These are phyloP conservation scores for Pleurotus eryngii DNA, from an alignment of 768 basidiomycete species.

Conservation along the genomic window DNA sequence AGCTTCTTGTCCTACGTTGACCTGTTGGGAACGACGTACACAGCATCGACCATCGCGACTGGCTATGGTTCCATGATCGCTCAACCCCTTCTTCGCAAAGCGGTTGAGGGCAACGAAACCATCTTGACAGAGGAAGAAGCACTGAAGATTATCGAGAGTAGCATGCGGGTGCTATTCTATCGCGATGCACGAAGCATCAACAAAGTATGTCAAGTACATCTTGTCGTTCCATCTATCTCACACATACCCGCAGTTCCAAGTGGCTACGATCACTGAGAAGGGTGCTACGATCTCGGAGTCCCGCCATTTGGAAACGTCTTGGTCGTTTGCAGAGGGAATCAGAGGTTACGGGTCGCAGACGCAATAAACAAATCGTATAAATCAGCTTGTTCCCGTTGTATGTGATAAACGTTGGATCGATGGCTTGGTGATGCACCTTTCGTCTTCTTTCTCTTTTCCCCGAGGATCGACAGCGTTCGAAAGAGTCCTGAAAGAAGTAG, in stretches of 20 bases:
- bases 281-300: slow-evolving; percentile 83
- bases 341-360: slow-evolving; percentile 89
- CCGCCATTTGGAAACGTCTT: slow-evolving; percentile 69
- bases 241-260: slow-evolving; percentile 72
- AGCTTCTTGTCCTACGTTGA: slow-evolving; percentile 96
- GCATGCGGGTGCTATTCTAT: slow-evolving; percentile 94
- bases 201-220: slow-evolving; percentile 58
- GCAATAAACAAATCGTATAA: slow-evolving; percentile 46
- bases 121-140: slow-evolving; percentile 78
- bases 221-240: not conserved
- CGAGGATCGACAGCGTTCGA: too few species aligned
- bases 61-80: slow-evolving; percentile 94
- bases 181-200: slow-evolving; percentile 93
- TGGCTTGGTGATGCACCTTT: too few species aligned
- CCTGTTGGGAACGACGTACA: slow-evolving; percentile 93
- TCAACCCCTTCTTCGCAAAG: slow-evolving; percentile 86
- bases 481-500: too few species aligned
- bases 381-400: too few species aligned
- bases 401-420: too few species aligned
- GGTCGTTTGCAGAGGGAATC: slow-evolving; percentile 92
- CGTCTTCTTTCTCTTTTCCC: too few species aligned
- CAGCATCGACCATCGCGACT: slow-evolving; percentile 89
- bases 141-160: slow-evolving; percentile 69
- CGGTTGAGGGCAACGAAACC: slow-evolving; percentile 80
- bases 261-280: slow-evolving; percentile 78